Percentiles rank a stretch among this genome's conserved stretches.
phyloP scores from a whole-genome alignment of 352 stramenopile genomes.

The Phytophthora sp. region DNA sequence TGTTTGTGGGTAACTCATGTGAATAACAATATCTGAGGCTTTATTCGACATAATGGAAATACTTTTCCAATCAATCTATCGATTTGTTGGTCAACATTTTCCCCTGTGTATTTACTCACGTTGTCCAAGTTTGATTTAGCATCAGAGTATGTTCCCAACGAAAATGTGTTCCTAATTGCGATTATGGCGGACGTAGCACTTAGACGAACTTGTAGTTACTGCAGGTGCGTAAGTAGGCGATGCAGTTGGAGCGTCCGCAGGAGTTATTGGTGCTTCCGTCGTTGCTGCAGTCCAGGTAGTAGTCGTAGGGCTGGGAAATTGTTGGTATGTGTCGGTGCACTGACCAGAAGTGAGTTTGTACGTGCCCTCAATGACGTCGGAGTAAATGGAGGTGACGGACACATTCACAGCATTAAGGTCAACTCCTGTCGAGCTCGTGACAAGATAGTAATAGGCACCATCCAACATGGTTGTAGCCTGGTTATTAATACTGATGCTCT shows the following conservation, averaged over 20 bases:
- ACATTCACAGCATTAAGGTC: slow-evolving; percentile 30
- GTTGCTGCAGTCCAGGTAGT: not conserved
- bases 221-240: not conserved
- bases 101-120: too few relatives aligned
- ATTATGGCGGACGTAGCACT: slow-evolving; percentile 11
- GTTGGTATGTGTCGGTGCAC: slow-evolving; percentile 36
- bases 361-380: slow-evolving; percentile 34
- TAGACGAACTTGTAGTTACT: not conserved
- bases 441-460: slow-evolving; percentile 46
- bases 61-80: too few relatives aligned
- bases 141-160: not conserved
- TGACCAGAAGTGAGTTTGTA: slow-evolving; percentile 30
- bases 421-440: slow-evolving; percentile 19
- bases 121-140: too few relatives aligned
- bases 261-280: not conserved
- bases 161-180: slow-evolving; percentile 13
- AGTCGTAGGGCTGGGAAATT: slow-evolving; percentile 27
- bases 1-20: too few relatives aligned
- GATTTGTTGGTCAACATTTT: too few relatives aligned
- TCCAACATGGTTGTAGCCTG: slow-evolving; percentile 27
- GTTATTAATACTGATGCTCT: slow-evolving; percentile 44
- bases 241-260: not conserved
- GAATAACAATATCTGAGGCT: too few relatives aligned
- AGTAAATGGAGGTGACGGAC: slow-evolving; percentile 35
- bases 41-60: too few relatives aligned